Base-by-base conservation (phyloP, 441 rosid species). In the Arabidopsis lyrata region DNA sequence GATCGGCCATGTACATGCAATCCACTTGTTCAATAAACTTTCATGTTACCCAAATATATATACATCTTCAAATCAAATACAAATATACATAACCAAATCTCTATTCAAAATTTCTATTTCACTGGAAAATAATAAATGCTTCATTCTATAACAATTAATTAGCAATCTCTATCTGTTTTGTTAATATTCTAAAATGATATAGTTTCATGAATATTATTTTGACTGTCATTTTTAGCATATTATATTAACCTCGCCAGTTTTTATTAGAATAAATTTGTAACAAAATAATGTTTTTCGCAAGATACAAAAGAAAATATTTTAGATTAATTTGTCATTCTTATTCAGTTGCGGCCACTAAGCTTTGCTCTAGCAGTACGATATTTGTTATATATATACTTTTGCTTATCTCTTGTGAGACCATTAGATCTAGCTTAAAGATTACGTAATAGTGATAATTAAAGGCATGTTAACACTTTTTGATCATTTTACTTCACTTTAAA, bases 1-100 rank as follows among this genome's bases (percentile, higher is more conserved):
- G 34, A 72, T 71, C 57, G 47, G 41, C 48, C 70, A 63, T 54
- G 64, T 70, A 64, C 77, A 64, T 73, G 70, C 31, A 3, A 50
- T 20, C n/a, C n/a, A 45, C 50, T 13, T 13, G 54, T 41, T 18
- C 44, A 49, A 8, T 16, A 13, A 27, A 14, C 38, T 14, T 14
- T 55, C 11, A 31, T 14, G 8, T 55, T n/a, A 2, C 24, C 24
- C 24, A 52, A 22, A 50, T 5, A 50, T 50, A 2, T 34, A 35
- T 24, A 55, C 13, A 4, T 55, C 3, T 55, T 55, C 22, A 15
- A 4, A 55, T 31, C 60, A 55, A 31, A 32, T 55, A 32, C 39
- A 32, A 24, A 20, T 41, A 41, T 41, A 18, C 24, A 10, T 48
- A 9, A 8, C 53, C 53, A 48, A 16, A 48, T 16, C 13, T 48